A percentile compares a stretch with the other conserved stretches of the same genome.
Evolutionary conservation across 148 eudicot species (phyloP).

Genomic region (Dianthus caryophyllus): DNA sequence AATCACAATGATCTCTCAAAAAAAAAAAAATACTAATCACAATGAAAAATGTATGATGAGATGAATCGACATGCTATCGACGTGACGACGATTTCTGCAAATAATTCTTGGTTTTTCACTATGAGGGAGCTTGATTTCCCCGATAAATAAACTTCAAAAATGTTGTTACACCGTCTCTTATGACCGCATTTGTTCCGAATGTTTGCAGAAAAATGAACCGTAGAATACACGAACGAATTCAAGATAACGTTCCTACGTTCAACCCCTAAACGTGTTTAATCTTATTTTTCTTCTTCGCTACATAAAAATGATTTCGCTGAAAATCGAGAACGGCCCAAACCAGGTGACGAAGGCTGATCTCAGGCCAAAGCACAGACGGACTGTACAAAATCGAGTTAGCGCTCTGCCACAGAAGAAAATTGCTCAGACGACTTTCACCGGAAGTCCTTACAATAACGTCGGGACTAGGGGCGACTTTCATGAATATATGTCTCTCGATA

Average conservation of each 20-base stretch:
- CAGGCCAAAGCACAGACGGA: conserved; percentile 68
- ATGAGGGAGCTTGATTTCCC: no score
- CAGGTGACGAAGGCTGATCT: conserved; percentile 53
- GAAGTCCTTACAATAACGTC: conserved; percentile 65
- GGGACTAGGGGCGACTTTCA: conserved; percentile 50
- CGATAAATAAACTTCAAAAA: no score
- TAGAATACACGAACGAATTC: not conserved
- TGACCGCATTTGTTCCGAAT: no score
- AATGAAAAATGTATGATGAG: no score
- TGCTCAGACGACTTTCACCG: conserved; percentile 72
- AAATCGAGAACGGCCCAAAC: conserved; percentile 51
- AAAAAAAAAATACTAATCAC: no score
- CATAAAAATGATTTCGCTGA: conserved; percentile 35
- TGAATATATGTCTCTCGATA: conserved; percentile 52
- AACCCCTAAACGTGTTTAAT: conserved; percentile 28
- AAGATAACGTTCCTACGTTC: not conserved
- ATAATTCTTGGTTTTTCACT: no score
- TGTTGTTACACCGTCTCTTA: no score
- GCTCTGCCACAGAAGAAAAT: conserved; percentile 75
- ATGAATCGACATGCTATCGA: no score
- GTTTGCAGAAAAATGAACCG: no score
- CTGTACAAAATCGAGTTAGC: conserved; percentile 41
- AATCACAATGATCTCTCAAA: no score
- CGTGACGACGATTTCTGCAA: no score
- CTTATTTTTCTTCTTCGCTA: conserved; percentile 35